Evolutionary conservation across 1,284 basidiomycete genomes (phyloP), one percentile per base, ranked within the genome.

Genomic region (Tylopilus sp.): DNA sequence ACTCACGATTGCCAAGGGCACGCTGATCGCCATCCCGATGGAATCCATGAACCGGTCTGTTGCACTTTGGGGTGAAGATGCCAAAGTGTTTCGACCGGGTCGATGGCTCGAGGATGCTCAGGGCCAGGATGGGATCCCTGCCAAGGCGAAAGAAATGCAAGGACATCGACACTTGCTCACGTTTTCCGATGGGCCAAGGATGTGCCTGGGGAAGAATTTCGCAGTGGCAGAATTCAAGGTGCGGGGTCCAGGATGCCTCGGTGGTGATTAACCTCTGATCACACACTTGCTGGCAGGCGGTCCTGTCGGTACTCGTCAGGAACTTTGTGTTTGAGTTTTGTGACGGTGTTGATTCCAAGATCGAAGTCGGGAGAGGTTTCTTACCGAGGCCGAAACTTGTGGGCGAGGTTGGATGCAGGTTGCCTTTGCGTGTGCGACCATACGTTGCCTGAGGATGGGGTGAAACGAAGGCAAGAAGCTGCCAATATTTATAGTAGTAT

Each of bases 171-270:
- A 74, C 46, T 39, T 75, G 29, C 56, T 75, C 19, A 71, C 72
- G 1, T 75, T 74, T 44, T 49, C 57, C 1, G 71, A 74, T 23
- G 74, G 73, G 0, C 70, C 68, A 3, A 60, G 72, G 44, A 69
- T 52, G 12, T 76, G 74, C 47, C 55, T 75, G 16, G 75, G 74
- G 3, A 68, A 67, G 42, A 56, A 57, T 6, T 74, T 74, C 37
- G 73, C 72, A 0, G 44, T 74, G 11, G 58, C 67, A 0, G 74
- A 76, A 53, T 71, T 79, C 59, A 80, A 80, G 72, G 78, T 76
- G 21, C 21, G 56, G 5, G 21, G 6, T 23, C 21, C 21, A 23
- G 21, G 21, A 23, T 23, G 21, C 21, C 21, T 3, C 3, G 21
- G 21, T 23, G 21, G 21, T 23, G 3, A 23, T 6, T 23, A 3